Base-by-base conservation (phyloP, 169 alveolate species). In the Plasmodium relictum region DNA sequence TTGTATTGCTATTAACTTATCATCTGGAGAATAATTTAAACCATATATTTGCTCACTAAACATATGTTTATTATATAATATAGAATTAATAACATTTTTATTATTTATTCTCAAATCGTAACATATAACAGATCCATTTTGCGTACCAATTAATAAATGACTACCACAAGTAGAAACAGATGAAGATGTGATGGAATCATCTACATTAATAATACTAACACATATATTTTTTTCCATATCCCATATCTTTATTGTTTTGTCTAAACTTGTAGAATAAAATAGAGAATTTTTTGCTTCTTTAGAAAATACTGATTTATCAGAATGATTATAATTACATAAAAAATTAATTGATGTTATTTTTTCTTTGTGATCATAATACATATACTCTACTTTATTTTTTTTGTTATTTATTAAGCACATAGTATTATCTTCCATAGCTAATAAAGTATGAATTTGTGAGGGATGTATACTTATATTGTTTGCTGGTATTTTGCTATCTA, bases 281-380 rank as follows among this genome's bases (percentile, higher is more conserved):
- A 50, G 61, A 71, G 44, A 58, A 18, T 18, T 22, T 9, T 71
- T 41, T n/a, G 48, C n/a, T 70, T 24, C 63, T 59, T 31, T 9
- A 31, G 14, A 26, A 70, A 7, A 24, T 44, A 37, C 6, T 6
- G 80, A 16, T 6, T 48, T 16, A 18, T 37, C 69, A 3, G 31
- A 6, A 59, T 41, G 22, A 26, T 39, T 71, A 0, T 3, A 41
- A 71, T 71, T 50, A 58, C 41, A 18, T 41, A 71, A 52, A 52
- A 71, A 71, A 71, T 71, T 50, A 71, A 71, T 20, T 16, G 62
- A 71, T 37, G 69, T 71, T 71, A 71, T 52, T 26, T 71, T 71
- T 39, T 71, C 83, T 10, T 71, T 59, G 48, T 71, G 83, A 18
- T 39, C 18, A 41, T 71, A 59, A 31, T 37, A 71, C 37, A n/a